Base-by-base conservation (phyloP, 1,284 basidiomycete species). In the Ustilago hordei region DNA sequence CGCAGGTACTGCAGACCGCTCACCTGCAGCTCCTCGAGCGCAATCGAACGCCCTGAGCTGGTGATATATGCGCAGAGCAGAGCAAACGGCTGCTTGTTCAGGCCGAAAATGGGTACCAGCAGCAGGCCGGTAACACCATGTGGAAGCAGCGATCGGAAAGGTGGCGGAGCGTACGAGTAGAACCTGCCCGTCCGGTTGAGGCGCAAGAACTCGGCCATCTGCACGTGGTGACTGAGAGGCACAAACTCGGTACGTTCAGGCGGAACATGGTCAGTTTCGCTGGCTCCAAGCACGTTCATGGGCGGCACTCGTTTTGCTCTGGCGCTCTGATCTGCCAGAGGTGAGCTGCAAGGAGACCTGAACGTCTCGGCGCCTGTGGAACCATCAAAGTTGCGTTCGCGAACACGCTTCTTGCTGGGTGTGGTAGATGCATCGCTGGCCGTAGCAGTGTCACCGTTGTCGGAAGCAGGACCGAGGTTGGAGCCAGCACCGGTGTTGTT, bases 1-100 rank as follows among this genome's bases (percentile, higher is more conserved):
- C 95, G 91, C 54, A 97, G 86, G 86, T 96, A 97, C 54, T 95
- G 95, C 36, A 96, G 87, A 80, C 96, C 95, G 84, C 95, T 95
- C 0, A 95, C 82, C 43, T 80, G 73, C 28, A 84, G 58, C 62
- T 85, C 83, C 93, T 88, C 97, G 93, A 81, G 95, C 87, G 87
- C 92, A 93, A 81, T 93, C 91, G 82, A 93, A 92, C 11, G 90
- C 89, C 77, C 93, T 90, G 79, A 93, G 91, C 48, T 91, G 91
- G 73, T 68, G 0, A 92, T 92, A 87, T 95, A 97, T 4, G 94
- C 94, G 81, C 94, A 95, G 41, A 98, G 89, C 79, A 98, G 86
- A 2, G 94, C 94, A 82, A 98, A 98, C 0, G 95, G 95, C 64
- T 86, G 91, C 87, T 95, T 93, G 87, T 97, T 94, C 62, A 97